Conservation (phyloP, 768 basidiomycete genomes). For the Termitomyces sp. region DNA sequence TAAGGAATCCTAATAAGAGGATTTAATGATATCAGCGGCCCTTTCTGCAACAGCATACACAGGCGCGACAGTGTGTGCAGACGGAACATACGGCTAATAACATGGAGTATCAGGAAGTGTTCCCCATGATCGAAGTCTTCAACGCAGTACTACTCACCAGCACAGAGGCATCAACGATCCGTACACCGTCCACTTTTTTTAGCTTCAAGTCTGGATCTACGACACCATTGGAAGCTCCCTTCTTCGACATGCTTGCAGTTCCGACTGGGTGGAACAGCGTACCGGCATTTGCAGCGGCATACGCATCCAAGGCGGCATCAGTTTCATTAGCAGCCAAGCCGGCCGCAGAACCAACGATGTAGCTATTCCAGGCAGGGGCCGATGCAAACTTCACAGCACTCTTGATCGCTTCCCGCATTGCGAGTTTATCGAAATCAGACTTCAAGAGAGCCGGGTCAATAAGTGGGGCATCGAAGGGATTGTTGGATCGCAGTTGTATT, state of each 20-base stretch:
- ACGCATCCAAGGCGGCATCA: conserved; percentile 18
- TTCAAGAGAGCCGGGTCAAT: conserved; percentile 42
- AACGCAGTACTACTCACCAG: conserved; percentile 18
- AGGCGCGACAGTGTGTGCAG: conserved; percentile 7
- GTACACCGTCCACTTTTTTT: conserved; percentile 21
- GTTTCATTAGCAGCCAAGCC: not conserved
- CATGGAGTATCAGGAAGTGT: not conserved
- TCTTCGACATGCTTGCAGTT: conserved; percentile 21
- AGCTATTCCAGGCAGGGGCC: conserved; percentile 13
- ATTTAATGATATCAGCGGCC: conserved; percentile 8
- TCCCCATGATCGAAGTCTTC: no score
- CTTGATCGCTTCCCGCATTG: conserved; percentile 18
- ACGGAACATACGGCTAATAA: conserved; percentile 8
- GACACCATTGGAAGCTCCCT: conserved; percentile 20
- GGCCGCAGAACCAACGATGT: conserved; percentile 4
- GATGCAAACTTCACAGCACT: conserved; percentile 10
- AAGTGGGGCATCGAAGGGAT: conserved; percentile 35
- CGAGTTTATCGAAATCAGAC: conserved; percentile 13
- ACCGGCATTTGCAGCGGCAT: conserved; percentile 11
- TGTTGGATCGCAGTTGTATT: conserved; percentile 25
- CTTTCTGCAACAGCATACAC: conserved; percentile 10
- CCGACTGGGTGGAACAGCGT: conserved; percentile 18
- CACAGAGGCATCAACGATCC: conserved; percentile 29
- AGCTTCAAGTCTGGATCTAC: conserved; percentile 25
- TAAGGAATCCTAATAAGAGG: not conserved